Evolutionary conservation across 2,329 filamentous ascomycete genomes (phyloP).

Genomic region (Ramularia endophylla): DNA sequence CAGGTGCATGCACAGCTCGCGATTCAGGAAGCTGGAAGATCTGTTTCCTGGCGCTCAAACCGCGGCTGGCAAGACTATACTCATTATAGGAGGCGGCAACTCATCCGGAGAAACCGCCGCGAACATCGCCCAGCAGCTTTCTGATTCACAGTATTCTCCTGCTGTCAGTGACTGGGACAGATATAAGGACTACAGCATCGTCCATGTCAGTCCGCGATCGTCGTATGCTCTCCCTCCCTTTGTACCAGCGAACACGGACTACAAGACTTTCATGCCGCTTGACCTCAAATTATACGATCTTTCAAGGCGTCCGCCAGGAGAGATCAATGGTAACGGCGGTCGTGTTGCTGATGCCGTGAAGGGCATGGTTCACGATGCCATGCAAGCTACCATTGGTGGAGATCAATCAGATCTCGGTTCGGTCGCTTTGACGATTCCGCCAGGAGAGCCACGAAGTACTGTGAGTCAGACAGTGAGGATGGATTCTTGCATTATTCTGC

Average conservation of each 20-base stretch:
- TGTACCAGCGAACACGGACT: conserved; percentile 32
- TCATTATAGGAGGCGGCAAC: conserved; percentile 75
- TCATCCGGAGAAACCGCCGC: conserved; percentile 73
- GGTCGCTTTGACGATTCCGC: conserved; percentile 18
- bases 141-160: conserved; percentile 54
- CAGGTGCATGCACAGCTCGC: conserved; percentile 62
- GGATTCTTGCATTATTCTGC: too few species aligned
- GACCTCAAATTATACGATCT: conserved; percentile 70
- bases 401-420: conserved; percentile 37
- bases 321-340: conserved; percentile 58
- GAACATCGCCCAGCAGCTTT: conserved; percentile 65
- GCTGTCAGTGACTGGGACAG: conserved; percentile 15
- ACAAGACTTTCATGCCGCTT: conserved; percentile 59
- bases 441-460: conserved; percentile 12
- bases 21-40: conserved; percentile 51
- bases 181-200: conserved; percentile 48
- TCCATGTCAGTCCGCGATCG: conserved; percentile 64
- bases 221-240: conserved; percentile 64
- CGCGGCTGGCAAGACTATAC: conserved; percentile 52
- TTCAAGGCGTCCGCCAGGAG: conserved; percentile 51
- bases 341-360: conserved; percentile 52
- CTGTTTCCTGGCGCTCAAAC: conserved; percentile 15
- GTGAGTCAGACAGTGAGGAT: conserved; percentile 5
- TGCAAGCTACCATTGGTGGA: conserved; percentile 36
- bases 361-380: conserved; percentile 22